These are phyloP conservation scores for Jamesozyma rosinii DNA, from an alignment of 805 yeast species.

Conservation along the genomic window DNA sequence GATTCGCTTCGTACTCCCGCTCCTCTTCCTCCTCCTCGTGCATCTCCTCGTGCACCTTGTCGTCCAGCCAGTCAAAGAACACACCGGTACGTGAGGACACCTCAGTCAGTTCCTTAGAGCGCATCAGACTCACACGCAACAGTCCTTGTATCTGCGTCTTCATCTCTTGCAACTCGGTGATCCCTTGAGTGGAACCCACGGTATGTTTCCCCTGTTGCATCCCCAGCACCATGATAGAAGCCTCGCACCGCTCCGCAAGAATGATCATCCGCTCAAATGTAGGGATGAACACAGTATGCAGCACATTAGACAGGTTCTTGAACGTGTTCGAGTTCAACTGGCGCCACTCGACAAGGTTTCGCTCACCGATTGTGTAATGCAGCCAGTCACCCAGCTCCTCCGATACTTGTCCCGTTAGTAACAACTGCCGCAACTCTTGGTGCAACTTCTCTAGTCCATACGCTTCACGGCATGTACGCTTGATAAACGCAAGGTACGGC, in stretches of 20 bases:
- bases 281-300: conserved; percentile 41
- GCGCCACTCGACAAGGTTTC: conserved; percentile 51
- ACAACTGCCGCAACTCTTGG: conserved; percentile 25
- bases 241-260: conserved; percentile 15
- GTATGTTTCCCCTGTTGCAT: not conserved
- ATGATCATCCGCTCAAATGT: conserved; percentile 48
- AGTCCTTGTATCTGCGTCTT: not conserved
- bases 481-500: conserved; percentile 8
- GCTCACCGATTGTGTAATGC: conserved; percentile 56
- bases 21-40: not conserved
- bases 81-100: not conserved
- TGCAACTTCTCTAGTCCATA: conserved; percentile 19
- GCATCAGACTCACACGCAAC: not conserved
- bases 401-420: conserved; percentile 45
- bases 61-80: not conserved
- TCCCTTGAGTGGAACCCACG: not conserved
- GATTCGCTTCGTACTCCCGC: not conserved
- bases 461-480: conserved; percentile 12
- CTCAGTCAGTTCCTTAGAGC: not conserved
- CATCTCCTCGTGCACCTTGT: not conserved
- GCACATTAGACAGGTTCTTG: not conserved
- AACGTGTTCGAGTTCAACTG: not conserved
- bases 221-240: not conserved
- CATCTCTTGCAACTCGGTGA: not conserved
- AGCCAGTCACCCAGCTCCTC: conserved; percentile 47